Base-by-base conservation (phyloP, 495 filamentous ascomycete species). In the Penicillium samsonianum region DNA sequence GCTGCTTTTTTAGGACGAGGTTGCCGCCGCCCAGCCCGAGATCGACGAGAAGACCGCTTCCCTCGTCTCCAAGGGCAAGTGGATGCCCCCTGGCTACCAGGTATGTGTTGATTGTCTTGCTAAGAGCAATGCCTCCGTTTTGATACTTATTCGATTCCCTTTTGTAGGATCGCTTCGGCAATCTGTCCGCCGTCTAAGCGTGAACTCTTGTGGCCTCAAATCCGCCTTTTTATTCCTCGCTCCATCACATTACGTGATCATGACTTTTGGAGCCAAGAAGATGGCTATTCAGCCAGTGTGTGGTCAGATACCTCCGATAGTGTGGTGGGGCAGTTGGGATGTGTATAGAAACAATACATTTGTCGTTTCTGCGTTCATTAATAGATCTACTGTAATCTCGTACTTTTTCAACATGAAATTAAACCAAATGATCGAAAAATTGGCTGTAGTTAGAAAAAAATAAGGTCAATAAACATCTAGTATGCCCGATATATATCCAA, bases 21-120 rank as follows among this genome's bases (percentile, higher is more conserved):
- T 99, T 75, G 90, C 87, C 55, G 84, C 87, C 58, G 95, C 91
- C 55, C 88, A 89, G 68, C 94, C 93, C 52, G 92, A 96, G 65
- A 97, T 98, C 75, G 95, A 99, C 74, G 84, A 92, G 84, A 90
- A 91, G 79, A 96, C 91, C 55, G 77, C 88, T 59, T 84, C 92
- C 78, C 83, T 98, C 71, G 92, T 98, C 48, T 89, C 89, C 73
- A 98, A 92, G 85, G 92, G 93, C 76, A 90, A 92, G 82, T 99
- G 95, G 95, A 81, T 84, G 78, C 91, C 94, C 65, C 91, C 95
- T 47, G 95, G 95, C 70, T 99, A 99, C 88, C 96, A 96, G 91
- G 92, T 91, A 77, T 58, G 85, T 78, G 60, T 12, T 40, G 3
- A n/a, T 16, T n/a, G 17, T 26, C 41, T 16, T 17, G 19, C 17